Conservation (phyloP, 768 basidiomycete genomes). For the Tulasnella sp. region DNA sequence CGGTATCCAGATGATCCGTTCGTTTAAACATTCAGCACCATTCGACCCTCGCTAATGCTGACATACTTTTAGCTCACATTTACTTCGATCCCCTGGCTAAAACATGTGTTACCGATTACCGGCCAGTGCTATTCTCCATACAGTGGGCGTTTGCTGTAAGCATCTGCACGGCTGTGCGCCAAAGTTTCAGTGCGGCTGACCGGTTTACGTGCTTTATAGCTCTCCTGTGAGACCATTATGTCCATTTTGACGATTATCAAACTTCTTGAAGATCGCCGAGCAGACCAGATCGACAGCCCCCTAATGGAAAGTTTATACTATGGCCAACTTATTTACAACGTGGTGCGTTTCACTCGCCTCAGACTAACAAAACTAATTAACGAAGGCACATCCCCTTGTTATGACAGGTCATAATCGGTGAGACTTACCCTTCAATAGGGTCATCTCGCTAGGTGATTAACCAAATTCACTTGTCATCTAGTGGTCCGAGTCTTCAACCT, state of each 20-base stretch:
- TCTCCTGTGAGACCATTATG: background rate
- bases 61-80: background rate
- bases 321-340: background rate
- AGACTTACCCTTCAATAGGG: background rate
- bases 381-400: background rate
- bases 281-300: background rate
- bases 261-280: background rate
- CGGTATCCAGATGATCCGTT: background rate
- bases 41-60: background rate
- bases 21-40: background rate
- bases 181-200: background rate
- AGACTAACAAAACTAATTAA: background rate
- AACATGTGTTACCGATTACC: background rate
- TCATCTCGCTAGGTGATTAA: background rate
- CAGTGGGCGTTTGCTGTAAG: background rate
- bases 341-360: background rate
- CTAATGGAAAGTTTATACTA: background rate
- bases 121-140: background rate
- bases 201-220: background rate
- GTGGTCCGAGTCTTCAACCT: background rate
- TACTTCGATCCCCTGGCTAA: background rate
- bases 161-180: no score
- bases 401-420: background rate
- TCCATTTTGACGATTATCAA: background rate
- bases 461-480: background rate